Evolutionary conservation across 495 filamentous ascomycete species (phyloP).

Genomic region (Ramalina peruviana): DNA sequence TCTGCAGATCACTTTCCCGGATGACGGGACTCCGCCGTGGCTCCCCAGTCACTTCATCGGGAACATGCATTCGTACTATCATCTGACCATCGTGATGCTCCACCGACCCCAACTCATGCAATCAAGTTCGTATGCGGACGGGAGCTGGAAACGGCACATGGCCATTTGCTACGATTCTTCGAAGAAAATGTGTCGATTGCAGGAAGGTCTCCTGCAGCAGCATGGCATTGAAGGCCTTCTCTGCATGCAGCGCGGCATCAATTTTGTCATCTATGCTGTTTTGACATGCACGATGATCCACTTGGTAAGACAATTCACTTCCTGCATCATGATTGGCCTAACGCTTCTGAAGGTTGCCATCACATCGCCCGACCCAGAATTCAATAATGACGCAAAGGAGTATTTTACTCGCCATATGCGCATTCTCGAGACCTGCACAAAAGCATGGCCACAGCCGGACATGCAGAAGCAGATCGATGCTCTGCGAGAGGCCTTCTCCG

Average conservation of each 20-base stretch:
- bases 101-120: conserved; percentile 76
- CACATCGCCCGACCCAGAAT: conserved; percentile 82
- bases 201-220: conserved; percentile 66
- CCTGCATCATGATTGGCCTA: not conserved
- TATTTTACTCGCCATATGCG: conserved; percentile 95
- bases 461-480: conserved; percentile 85
- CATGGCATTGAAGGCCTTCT: conserved; percentile 72
- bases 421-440: conserved; percentile 73
- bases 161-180: conserved; percentile 73
- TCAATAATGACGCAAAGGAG: conserved; percentile 72
- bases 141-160: conserved; percentile 81
- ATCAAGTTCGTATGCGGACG: conserved; percentile 61
- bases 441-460: conserved; percentile 81
- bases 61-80: conserved; percentile 87
- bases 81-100: conserved; percentile 75
- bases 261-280: conserved; percentile 86
- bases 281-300: conserved; percentile 93
- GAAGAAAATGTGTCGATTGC: conserved; percentile 77
- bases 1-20: conserved; percentile 62
- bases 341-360: conserved; percentile 59
- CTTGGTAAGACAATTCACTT: conserved; percentile 46
- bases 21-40: conserved; percentile 71
- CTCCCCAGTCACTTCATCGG: conserved; percentile 81
- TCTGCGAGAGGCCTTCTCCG: conserved; percentile 83
- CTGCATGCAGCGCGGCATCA: conserved; percentile 90